Percentiles rank a stretch among this genome's conserved stretches.
These are phyloP conservation scores for Eremothecium gossypii DNA, from an alignment of 1,139 yeast genomes.

Conservation along the genomic window DNA sequence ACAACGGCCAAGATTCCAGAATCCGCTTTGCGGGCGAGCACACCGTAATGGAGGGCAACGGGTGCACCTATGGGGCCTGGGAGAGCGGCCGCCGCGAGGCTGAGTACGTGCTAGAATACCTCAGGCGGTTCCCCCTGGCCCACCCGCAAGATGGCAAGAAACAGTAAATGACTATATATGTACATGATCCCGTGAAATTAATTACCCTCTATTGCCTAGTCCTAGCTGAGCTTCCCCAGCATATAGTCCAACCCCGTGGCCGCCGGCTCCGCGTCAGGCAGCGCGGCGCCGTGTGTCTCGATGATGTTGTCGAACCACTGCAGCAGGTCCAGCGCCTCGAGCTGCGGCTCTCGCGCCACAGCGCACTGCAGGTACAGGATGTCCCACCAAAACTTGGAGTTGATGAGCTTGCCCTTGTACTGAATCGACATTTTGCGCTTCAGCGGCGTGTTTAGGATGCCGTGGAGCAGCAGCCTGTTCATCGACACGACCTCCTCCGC, in stretches of 20 bases:
- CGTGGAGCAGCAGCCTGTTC: constrained; percentile 19
- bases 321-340: constrained; percentile 21
- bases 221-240: neutral
- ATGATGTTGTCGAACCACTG: constrained; percentile 25
- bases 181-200: neutral
- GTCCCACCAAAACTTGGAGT: constrained; percentile 30
- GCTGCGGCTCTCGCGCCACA: constrained; percentile 13
- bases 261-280: constrained; percentile 3
- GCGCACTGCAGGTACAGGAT: constrained; percentile 22
- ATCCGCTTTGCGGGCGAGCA: constrained; percentile 85
- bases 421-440: constrained; percentile 23
- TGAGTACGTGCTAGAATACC: constrained; percentile 23
- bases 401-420: constrained; percentile 22
- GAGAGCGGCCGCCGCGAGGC: constrained; percentile 68
- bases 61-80: constrained; percentile 80
- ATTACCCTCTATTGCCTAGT: neutral
- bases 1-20: constrained; percentile 44
- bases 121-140: neutral
- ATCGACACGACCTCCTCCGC: constrained; percentile 23
- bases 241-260: neutral
- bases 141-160: too few species aligned
- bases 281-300: constrained; percentile 9
- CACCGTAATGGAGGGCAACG: constrained; percentile 65
- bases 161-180: neutral
- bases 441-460: constrained; percentile 19